phyloP scores from a whole-genome alignment of 768 basidiomycete genomes.

The Mrakia gelida region DNA sequence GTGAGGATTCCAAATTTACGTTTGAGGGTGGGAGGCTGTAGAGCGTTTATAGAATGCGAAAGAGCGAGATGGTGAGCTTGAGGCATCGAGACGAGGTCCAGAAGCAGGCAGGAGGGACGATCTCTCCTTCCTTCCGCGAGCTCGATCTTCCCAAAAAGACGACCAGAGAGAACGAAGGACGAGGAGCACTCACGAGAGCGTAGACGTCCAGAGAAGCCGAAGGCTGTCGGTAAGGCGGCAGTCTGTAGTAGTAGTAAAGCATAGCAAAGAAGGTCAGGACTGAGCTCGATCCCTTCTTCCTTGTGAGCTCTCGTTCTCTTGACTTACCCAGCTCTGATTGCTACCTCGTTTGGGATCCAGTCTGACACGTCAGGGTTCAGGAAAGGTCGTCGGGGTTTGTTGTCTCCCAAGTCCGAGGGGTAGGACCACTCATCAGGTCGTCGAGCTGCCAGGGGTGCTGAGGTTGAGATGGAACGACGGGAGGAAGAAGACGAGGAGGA shows the following conservation, averaged over 20 bases:
- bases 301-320: neutral
- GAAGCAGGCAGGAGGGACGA: neutral
- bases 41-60: too few species aligned
- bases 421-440: constrained; percentile 31
- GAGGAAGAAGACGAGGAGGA: constrained; percentile 4
- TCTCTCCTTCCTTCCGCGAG: neutral
- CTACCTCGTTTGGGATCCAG: constrained; percentile 28
- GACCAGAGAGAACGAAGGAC: too few species aligned
- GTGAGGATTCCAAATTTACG: constrained; percentile 25
- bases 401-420: constrained; percentile 29
- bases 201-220: constrained; percentile 27
- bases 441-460: neutral
- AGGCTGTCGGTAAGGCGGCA: constrained; percentile 27
- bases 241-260: neutral
- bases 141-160: too few species aligned
- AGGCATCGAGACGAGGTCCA: neutral
- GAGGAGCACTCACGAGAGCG: constrained; percentile 27
- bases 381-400: constrained; percentile 31
- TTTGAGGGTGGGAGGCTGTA: constrained; percentile 26
- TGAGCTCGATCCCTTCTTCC: neutral
- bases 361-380: constrained; percentile 29
- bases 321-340: constrained; percentile 23
- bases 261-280: neutral
- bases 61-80: too few species aligned
- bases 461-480: constrained; percentile 9